Evolutionary conservation across 2,329 filamentous ascomycete species (phyloP), one percentile per base, ranked within the genome.

Genomic region (Trichoderma lentiforme): DNA sequence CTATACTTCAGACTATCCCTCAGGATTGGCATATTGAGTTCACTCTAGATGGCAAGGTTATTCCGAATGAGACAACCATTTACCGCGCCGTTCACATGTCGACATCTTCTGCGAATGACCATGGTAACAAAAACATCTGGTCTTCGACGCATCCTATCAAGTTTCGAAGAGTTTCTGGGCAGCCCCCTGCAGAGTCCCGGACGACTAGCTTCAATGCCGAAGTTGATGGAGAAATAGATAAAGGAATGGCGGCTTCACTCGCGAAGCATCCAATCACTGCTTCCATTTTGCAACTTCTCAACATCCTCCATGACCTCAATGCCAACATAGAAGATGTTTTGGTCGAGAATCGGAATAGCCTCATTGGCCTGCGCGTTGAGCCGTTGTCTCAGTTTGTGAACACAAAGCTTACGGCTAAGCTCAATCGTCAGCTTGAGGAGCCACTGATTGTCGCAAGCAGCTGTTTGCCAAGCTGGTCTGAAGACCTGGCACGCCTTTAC

Each of bases 21-120:
- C 92, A 97, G 78, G 95, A 98, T 78, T 99, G 96, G 96, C 95
- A 99, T 78, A 94, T 99, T 73, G 93, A 98, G 78, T 99, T 99
- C 82, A 95, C 90, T 75, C 88, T 98, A 64, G 92, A 97, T 74
- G 92, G 88, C 68, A 94, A 94, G 80, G 88, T 92, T 1, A 92
- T 99, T 72, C 87, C 93, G 0, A 96, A 95, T 76, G 95, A 98
- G 77, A 98, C 93, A 0, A 99, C 96, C 0, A 95, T 99, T 71
- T 99, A 98, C 78, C 92, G 95, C 62, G 96, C 96, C 36, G 93
- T 98, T 9, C 93, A 98, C 78, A 92, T 90, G 78, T 83, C 83
- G 7, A 79, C 82, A 0, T 76, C 82, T 62, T 83, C 79, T 71
- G 78, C 80, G 12, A 88, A 92, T 24, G 93, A 97, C 71, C 86